These are phyloP conservation scores for Hydrangea macrophylla DNA, from an alignment of 148 eudicot species.

Conservation along the genomic window DNA sequence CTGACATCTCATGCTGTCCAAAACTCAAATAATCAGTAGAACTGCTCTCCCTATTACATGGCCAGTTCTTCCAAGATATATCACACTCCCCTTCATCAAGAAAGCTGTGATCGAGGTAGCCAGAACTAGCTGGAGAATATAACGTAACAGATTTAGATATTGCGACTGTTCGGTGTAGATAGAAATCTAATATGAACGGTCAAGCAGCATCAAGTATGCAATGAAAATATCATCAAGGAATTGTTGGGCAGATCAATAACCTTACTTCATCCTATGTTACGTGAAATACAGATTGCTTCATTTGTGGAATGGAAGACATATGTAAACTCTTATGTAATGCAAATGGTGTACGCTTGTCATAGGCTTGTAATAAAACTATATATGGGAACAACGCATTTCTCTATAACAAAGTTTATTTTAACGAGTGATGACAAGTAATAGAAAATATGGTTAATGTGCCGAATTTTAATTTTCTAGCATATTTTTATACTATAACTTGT, in stretches of 20 bases:
- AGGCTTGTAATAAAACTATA: not conserved
- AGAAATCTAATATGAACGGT: not conserved
- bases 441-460: too few species aligned
- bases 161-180: not conserved
- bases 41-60: constrained; percentile 9
- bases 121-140: constrained; percentile 16
- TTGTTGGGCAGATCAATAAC: not conserved
- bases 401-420: not conserved
- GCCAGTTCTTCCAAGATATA: constrained; percentile 16
- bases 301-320: too few species aligned
- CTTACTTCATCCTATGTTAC: not conserved
- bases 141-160: not conserved
- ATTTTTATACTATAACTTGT: too few species aligned
- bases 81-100: constrained; percentile 11
- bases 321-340: too few species aligned
- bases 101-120: constrained; percentile 18
- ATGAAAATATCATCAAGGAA: not conserved
- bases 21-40: constrained; percentile 25
- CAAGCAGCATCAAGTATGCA: not conserved
- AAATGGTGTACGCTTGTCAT: too few species aligned
- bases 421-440: too few species aligned
- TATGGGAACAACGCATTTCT: not conserved
- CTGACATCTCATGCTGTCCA: constrained; percentile 22
- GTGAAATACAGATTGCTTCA: not conserved
- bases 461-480: too few species aligned